A percentile compares a stretch with the other conserved stretches of the same genome.
Conservation (phyloP, 2,329 filamentous ascomycete genomes). For the Fusarium sarcochroum region DNA sequence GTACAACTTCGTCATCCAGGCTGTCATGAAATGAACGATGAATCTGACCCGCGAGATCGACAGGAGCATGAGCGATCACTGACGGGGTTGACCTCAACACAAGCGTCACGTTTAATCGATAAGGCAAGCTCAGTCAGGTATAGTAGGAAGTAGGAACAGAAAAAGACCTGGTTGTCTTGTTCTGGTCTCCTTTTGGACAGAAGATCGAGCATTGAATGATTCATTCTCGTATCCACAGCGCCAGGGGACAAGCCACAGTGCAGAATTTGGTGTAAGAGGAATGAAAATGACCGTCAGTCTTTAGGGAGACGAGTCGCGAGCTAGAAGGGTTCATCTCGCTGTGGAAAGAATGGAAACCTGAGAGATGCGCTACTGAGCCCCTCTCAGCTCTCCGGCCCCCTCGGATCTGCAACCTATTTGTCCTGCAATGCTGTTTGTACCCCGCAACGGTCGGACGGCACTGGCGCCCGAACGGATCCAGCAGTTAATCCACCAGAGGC, state of each 20-base stretch:
- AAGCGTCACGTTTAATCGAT: conserved; percentile 7
- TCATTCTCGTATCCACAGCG: conserved; percentile 34
- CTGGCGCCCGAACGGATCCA: conserved; percentile 46
- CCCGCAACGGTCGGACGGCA: conserved; percentile 50
- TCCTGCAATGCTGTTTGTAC: conserved; percentile 40
- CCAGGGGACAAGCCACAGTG: conserved; percentile 22
- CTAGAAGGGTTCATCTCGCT: conserved; percentile 43
- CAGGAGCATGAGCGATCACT: conserved; percentile 41
- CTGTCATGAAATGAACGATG: conserved; percentile 13
- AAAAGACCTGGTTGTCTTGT: conserved; percentile 2
- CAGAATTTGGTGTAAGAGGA: conserved; percentile 22
- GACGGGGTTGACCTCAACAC: conserved; percentile 28
- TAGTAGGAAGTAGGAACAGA: conserved; percentile 4
- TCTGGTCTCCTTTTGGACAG: conserved; percentile 12
- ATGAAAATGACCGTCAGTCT: conserved; percentile 21
- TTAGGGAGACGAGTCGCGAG: conserved; percentile 22
- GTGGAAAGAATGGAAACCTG: conserved; percentile 44
- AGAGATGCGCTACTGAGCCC: conserved; percentile 35
- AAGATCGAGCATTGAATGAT: conserved; percentile 20
- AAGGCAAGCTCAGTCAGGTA: conserved; percentile 9
- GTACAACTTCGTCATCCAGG: conserved; percentile 28
- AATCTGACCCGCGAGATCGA: conserved; percentile 41
- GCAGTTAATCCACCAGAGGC: conserved; percentile 27
- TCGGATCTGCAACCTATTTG: conserved; percentile 50
- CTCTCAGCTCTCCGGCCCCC: conserved; percentile 39